A percentile compares a stretch with the other conserved stretches of the same genome.
phyloP scores from a whole-genome alignment of 257 asterid species.

The Solanum medicagineum region DNA sequence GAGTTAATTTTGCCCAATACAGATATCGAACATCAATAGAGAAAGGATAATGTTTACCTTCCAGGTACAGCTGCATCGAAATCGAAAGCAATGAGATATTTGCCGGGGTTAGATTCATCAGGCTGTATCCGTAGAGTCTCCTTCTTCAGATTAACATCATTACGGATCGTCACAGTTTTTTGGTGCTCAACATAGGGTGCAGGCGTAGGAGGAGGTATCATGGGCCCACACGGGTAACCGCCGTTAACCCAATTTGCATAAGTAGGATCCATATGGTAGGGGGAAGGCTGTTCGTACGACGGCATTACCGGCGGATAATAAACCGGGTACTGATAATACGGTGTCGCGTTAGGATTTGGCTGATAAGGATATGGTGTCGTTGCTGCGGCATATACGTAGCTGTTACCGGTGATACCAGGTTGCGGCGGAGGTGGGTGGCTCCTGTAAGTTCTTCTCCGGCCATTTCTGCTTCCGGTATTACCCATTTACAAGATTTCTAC shows the following conservation, averaged over 20 bases:
- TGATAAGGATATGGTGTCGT: conserved; percentile 73
- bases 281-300: neutral
- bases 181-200: conserved; percentile 86
- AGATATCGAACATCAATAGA: conserved; percentile 44
- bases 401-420: conserved; percentile 61
- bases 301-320: conserved; percentile 42
- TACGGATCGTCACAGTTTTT: conserved; percentile 91
- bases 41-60: conserved; percentile 34
- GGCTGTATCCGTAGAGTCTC: conserved; percentile 70
- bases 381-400: conserved; percentile 70
- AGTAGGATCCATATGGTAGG: conserved; percentile 10
- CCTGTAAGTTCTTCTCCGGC: conserved; percentile 42
- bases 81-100: conserved; percentile 67
- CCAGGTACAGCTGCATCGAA: conserved; percentile 89
- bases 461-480: conserved; percentile 39
- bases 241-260: conserved; percentile 58
- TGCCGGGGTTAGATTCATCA: conserved; percentile 75
- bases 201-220: conserved; percentile 38
- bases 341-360: conserved; percentile 51
- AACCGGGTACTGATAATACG: conserved; percentile 83
- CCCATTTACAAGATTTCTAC: conserved; percentile 37
- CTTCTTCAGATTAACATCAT: conserved; percentile 87
- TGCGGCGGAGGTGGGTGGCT: conserved; percentile 31
- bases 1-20: neutral
- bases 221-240: conserved; percentile 27